phyloP scores from a whole-genome alignment of 148 eudicot genomes.

The Rheum nobile region DNA sequence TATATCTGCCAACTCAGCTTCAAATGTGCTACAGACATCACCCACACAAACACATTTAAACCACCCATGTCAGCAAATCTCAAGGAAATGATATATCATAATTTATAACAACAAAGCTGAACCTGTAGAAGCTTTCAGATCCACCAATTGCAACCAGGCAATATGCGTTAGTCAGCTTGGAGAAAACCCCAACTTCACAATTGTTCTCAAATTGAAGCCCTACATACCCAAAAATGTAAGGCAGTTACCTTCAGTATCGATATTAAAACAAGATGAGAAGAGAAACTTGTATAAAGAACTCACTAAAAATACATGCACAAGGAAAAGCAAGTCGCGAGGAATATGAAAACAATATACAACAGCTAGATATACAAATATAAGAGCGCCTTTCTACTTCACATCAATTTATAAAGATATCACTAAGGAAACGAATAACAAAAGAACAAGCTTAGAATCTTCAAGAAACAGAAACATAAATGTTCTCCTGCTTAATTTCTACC shows the following conservation, averaged over 20 bases:
- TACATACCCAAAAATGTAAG: conserved; percentile 6
- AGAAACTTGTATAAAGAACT: neutral
- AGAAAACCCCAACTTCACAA: conserved; percentile 78
- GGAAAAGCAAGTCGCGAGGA: no score
- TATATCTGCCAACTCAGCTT: conserved; percentile 36
- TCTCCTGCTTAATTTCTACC: neutral
- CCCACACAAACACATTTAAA: neutral
- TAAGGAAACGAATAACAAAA: no score
- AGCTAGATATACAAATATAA: no score
- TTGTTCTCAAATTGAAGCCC: conserved; percentile 92
- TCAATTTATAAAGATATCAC: no score
- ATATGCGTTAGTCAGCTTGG: conserved; percentile 86
- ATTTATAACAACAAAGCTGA: neutral
- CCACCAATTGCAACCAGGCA: conserved; percentile 91
- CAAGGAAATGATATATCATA: neutral
- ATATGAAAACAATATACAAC: no score
- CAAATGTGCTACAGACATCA: conserved; percentile 43
- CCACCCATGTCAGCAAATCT: neutral
- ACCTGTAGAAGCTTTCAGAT: conserved; percentile 89
- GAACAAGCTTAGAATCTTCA: no score
- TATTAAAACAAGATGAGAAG: neutral
- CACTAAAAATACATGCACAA: no score
- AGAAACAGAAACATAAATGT: neutral
- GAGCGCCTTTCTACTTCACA: no score
- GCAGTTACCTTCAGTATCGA: no score